Evolutionary conservation across 176 grass and related monocot species (phyloP).

Genomic region (Zizania latifolia): DNA sequence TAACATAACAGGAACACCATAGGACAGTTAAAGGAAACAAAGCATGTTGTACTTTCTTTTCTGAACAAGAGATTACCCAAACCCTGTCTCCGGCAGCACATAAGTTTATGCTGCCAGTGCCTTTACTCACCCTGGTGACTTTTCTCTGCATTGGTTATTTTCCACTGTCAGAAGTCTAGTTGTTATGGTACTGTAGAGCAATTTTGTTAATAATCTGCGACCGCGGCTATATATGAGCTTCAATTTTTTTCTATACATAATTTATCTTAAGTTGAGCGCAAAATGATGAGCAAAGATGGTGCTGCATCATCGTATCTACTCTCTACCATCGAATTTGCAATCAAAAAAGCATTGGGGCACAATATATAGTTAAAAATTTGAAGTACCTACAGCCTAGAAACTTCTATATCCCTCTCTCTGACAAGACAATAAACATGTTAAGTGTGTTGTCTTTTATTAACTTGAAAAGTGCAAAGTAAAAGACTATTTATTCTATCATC

Average conservation of each 20-base stretch:
- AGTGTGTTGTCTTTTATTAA: not conserved
- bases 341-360: too few relatives aligned
- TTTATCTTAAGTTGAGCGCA: too few relatives aligned
- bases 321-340: not conserved
- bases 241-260: too few relatives aligned
- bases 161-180: not conserved
- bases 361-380: not conserved
- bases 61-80: not conserved
- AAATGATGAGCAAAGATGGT: not conserved
- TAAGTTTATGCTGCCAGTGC: not conserved
- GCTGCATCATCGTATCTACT: not conserved
- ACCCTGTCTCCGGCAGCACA: not conserved
- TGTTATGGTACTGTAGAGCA: not conserved
- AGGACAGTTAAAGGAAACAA: not conserved
- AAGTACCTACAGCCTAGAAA: not conserved
- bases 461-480: not conserved
- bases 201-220: not conserved
- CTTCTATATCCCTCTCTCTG: not conserved
- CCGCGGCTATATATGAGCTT: not conserved
- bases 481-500: not conserved
- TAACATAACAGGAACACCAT: not conserved
- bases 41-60: not conserved
- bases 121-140: not conserved
- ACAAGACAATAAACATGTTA: not conserved
- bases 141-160: not conserved